These are phyloP conservation scores for Albugo laibachii DNA, from an alignment of 352 stramenopile genomes.

Conservation along the genomic window DNA sequence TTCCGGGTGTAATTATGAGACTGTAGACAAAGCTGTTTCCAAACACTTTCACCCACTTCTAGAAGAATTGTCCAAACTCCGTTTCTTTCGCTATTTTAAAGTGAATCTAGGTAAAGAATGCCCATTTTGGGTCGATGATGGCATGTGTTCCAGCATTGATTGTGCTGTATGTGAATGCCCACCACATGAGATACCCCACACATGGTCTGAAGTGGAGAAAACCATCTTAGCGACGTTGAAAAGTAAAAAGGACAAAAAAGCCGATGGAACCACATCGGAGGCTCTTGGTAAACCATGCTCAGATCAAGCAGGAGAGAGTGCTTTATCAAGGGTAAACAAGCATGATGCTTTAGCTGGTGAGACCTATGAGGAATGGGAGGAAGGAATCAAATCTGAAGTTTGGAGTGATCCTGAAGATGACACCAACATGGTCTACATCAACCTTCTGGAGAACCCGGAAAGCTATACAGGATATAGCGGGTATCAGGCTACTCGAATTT, in stretches of 20 bases:
- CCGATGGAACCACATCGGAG: not conserved
- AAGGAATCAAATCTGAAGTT: constrained; percentile 30
- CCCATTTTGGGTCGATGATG: constrained; percentile 81
- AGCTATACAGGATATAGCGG: constrained; percentile 96
- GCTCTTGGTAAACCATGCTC: constrained; percentile 23
- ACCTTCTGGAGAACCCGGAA: constrained; percentile 94
- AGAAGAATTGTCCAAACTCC: constrained; percentile 48
- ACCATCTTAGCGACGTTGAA: constrained; percentile 17
- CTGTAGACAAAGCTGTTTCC: constrained; percentile 58
- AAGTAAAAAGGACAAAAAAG: constrained; percentile 9
- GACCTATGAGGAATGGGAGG: constrained; percentile 40
- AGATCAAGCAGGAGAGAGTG: constrained; percentile 48
- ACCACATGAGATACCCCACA: constrained; percentile 62
- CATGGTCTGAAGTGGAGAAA: constrained; percentile 28
- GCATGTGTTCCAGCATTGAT: constrained; percentile 76
- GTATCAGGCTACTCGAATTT: constrained; percentile 82
- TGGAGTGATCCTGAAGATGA: constrained; percentile 34
- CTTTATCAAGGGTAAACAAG: constrained; percentile 50
- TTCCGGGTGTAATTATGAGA: constrained; percentile 72
- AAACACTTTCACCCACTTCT: constrained; percentile 70
- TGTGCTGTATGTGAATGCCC: constrained; percentile 81
- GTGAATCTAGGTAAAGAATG: constrained; percentile 80
- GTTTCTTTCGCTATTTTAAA: constrained; percentile 89
- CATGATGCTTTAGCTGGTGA: constrained; percentile 44
- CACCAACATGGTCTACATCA: constrained; percentile 78